phyloP scores from a whole-genome alignment of 1,284 basidiomycete genomes.

The Ustilago cynodontis region DNA sequence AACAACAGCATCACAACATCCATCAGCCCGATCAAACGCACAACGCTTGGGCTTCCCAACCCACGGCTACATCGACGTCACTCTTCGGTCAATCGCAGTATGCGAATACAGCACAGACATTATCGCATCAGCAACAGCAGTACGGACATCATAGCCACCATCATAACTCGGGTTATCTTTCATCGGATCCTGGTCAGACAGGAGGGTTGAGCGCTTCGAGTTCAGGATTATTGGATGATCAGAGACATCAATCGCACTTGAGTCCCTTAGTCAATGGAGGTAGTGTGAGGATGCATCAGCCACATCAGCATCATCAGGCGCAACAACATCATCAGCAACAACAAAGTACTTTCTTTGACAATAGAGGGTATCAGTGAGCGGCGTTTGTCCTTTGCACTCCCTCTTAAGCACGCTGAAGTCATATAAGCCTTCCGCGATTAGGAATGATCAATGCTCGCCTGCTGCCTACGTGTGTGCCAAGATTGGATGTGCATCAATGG shows the following conservation, averaged over 20 bases:
- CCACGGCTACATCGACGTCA: constrained; percentile 30
- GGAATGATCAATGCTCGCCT: too few relatives aligned
- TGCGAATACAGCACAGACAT: constrained; percentile 15
- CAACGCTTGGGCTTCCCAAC: constrained; percentile 39
- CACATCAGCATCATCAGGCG: constrained; percentile 26
- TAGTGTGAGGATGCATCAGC: constrained; percentile 40
- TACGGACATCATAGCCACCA: constrained; percentile 47
- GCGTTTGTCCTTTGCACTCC: too few relatives aligned
- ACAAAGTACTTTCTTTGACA: constrained; percentile 36
- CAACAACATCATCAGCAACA: constrained; percentile 29
- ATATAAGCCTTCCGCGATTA: too few relatives aligned
- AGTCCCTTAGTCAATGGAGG: constrained; percentile 45
- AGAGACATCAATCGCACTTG: constrained; percentile 44
- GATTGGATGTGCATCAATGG: too few relatives aligned
- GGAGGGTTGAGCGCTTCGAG: constrained; percentile 30
- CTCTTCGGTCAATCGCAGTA: constrained; percentile 42
- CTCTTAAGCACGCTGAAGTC: too few relatives aligned
- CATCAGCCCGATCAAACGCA: constrained; percentile 41
- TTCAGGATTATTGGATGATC: constrained; percentile 39
- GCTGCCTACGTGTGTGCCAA: too few relatives aligned
- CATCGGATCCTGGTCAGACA: constrained; percentile 33
- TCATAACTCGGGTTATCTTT: constrained; percentile 37
- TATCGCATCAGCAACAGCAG: constrained; percentile 41
- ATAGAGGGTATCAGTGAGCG: constrained; percentile 31
- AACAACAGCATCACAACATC: constrained; percentile 42